These are phyloP conservation scores for Adansonia madagascariensis DNA, from an alignment of 441 rosid genomes.

Conservation along the genomic window DNA sequence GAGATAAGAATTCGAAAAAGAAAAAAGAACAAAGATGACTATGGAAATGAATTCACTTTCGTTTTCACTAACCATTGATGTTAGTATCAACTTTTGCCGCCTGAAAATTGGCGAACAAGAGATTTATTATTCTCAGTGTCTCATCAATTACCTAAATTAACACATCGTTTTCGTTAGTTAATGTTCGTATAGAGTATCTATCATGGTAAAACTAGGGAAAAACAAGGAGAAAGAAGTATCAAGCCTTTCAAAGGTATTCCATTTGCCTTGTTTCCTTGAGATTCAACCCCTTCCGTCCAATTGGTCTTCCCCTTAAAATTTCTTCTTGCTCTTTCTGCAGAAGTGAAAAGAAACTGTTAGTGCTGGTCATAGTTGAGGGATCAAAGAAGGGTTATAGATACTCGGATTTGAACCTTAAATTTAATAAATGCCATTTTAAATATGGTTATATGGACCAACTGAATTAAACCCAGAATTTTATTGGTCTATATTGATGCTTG, in stretches of 20 bases:
- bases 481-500: too few relatives aligned
- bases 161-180: not conserved
- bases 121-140: conserved; percentile 32
- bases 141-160: conserved; percentile 40
- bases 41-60: too few relatives aligned
- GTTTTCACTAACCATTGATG: not conserved
- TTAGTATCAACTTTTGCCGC: not conserved
- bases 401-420: too few relatives aligned
- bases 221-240: too few relatives aligned
- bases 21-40: not conserved
- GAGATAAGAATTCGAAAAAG: not conserved
- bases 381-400: too few relatives aligned
- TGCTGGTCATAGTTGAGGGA: too few relatives aligned
- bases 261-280: conserved; percentile 37
- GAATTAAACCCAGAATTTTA: too few relatives aligned
- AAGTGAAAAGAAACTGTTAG: too few relatives aligned
- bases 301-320: conserved; percentile 27
- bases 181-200: too few relatives aligned
- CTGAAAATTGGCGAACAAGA: conserved; percentile 25
- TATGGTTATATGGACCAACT: not conserved
- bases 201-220: too few relatives aligned
- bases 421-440: not conserved
- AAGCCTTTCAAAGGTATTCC: conserved; percentile 29
- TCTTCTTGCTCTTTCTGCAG: conserved; percentile 42
- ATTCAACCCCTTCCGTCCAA: conserved; percentile 34